phyloP scores from a whole-genome alignment of 331 rosid genomes.

The Arachis monticola region DNA sequence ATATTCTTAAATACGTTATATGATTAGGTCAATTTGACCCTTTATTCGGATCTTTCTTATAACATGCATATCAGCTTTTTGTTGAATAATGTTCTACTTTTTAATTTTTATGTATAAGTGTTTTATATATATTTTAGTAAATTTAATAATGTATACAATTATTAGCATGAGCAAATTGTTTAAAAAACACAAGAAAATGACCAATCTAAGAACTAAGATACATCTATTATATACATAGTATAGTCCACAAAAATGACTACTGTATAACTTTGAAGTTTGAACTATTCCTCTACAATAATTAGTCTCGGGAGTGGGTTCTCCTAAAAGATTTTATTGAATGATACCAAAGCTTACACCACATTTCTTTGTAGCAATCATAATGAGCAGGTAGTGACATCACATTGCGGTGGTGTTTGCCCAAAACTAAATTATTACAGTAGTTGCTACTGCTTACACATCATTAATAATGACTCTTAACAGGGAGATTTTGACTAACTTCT shows the following conservation, averaged over 20 bases:
- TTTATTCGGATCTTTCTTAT: background rate
- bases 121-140: too few relatives aligned
- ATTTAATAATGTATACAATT: too few relatives aligned
- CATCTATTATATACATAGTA: too few relatives aligned
- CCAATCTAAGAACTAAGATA: too few relatives aligned
- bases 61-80: background rate
- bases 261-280: background rate
- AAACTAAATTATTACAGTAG: background rate
- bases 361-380: background rate
- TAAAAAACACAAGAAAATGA: too few relatives aligned
- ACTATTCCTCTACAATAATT: slow-evolving; percentile 11
- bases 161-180: too few relatives aligned
- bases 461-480: background rate
- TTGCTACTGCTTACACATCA: background rate
- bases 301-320: slow-evolving; percentile 16
- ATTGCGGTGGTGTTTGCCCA: background rate
- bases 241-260: background rate
- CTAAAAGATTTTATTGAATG: slow-evolving; percentile 3
- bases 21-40: background rate
- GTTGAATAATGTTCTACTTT: background rate
- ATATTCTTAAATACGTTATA: background rate
- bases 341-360: slow-evolving; percentile 13
- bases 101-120: background rate
- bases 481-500: background rate
- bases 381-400: background rate